A percentile compares a stretch with the other conserved stretches of the same genome.
Conservation (phyloP, 345 rosid species). For the Aquilaria yunnanensis region DNA sequence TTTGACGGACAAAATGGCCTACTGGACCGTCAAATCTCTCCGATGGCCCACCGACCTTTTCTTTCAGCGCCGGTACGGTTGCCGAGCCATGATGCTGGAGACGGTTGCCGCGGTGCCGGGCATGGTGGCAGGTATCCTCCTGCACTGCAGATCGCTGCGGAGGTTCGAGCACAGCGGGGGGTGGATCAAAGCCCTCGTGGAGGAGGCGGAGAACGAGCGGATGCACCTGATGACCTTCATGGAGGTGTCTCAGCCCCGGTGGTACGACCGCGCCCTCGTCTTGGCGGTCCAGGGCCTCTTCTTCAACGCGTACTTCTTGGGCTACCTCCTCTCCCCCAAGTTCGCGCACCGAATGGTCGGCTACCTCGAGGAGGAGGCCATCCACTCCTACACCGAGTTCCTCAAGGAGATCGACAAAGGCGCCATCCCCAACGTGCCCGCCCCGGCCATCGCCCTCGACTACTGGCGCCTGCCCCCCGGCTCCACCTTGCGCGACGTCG, state of each 20-base stretch:
- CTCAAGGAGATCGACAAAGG: slow-evolving; percentile 79
- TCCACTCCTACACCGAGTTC: slow-evolving; percentile 74
- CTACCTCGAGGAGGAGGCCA: slow-evolving; percentile 83
- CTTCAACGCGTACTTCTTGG: slow-evolving; percentile 74
- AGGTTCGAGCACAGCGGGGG: slow-evolving; percentile 80
- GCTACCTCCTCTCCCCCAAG: slow-evolving; percentile 62
- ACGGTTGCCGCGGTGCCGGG: slow-evolving; percentile 85
- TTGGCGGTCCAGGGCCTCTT: slow-evolving; percentile 66
- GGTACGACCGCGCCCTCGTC: slow-evolving; percentile 79
- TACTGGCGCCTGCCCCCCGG: slow-evolving; percentile 65
- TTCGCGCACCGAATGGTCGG: slow-evolving; percentile 81
- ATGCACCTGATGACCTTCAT: slow-evolving; percentile 93
- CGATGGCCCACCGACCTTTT: slow-evolving; percentile 67
- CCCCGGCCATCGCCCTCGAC: slow-evolving; percentile 74
- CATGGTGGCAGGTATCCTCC: slow-evolving; percentile 75
- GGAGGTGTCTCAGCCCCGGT: slow-evolving; percentile 63
- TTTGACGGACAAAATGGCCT: slow-evolving; percentile 49
- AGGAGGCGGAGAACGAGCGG: slow-evolving; percentile 86
- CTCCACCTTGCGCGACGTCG: slow-evolving; percentile 66
- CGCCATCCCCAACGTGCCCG: slow-evolving; percentile 67
- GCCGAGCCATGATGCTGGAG: slow-evolving; percentile 88
- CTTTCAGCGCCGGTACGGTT: slow-evolving; percentile 71
- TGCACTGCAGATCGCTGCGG: slow-evolving; percentile 70
- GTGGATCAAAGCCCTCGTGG: slow-evolving; percentile 70
- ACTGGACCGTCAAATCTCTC: slow-evolving; percentile 62